Percentiles rank a stretch among this genome's conserved stretches.
Conservation (phyloP, 495 filamentous ascomycete species). For the Tuber umbilicatum region DNA sequence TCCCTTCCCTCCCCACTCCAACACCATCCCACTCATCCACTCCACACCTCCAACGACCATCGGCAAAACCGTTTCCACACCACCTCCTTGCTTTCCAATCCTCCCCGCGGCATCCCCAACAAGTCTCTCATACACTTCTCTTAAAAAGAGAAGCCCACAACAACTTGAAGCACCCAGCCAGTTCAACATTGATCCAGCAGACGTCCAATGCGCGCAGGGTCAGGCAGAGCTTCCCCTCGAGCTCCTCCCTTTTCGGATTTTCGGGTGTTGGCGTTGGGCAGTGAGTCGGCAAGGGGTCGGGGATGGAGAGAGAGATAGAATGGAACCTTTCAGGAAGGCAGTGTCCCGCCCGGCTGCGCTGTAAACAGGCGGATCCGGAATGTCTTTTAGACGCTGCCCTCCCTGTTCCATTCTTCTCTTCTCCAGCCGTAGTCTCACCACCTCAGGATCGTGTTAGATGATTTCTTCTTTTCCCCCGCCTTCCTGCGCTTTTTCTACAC, state of each 20-base stretch:
- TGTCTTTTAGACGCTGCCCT: not conserved
- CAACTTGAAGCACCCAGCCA: conserved; percentile 70
- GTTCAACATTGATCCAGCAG: conserved; percentile 65
- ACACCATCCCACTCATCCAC: no score
- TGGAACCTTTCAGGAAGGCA: no score
- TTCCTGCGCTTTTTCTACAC: no score
- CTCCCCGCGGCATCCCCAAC: conserved; percentile 50
- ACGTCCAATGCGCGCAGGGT: conserved; percentile 58
- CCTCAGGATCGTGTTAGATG: not conserved
- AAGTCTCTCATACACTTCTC: no score
- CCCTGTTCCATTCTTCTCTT: not conserved
- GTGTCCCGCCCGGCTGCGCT: no score
- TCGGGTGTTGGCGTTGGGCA: not conserved
- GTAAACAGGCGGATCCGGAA: not conserved
- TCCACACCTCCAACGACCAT: no score
- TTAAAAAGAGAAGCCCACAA: no score
- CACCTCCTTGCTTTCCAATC: conserved; percentile 63
- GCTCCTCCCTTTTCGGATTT: conserved; percentile 44
- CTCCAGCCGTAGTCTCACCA: not conserved
- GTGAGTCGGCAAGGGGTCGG: not conserved
- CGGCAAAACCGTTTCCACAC: no score
- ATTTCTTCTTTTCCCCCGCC: conserved; percentile 47
- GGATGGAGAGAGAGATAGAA: not conserved
- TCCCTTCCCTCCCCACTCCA: conserved; percentile 55
- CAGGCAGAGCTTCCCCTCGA: conserved; percentile 69